These are phyloP conservation scores for Tilletiopsis washingtonensis DNA, from an alignment of 1,284 basidiomycete genomes.

Conservation along the genomic window DNA sequence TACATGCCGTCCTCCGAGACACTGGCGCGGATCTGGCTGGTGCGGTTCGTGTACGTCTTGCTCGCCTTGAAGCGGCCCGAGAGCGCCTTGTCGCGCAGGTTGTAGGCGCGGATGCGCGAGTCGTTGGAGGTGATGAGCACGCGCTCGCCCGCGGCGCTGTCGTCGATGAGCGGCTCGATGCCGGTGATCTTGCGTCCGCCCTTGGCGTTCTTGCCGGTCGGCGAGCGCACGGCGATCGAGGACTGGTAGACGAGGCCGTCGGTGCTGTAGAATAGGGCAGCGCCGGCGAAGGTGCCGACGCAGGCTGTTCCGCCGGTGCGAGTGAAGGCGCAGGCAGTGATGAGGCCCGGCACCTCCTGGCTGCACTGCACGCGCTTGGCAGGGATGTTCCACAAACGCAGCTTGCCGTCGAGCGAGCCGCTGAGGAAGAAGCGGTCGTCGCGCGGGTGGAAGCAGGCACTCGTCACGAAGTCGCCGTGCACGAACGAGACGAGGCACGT, in stretches of 20 bases:
- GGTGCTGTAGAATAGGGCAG: slow-evolving; percentile 40
- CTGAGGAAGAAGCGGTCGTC: slow-evolving; percentile 49
- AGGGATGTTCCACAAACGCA: slow-evolving; percentile 47
- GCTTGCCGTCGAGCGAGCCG: slow-evolving; percentile 47
- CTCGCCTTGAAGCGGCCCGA: slow-evolving; percentile 29
- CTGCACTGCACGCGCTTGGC: slow-evolving; percentile 21
- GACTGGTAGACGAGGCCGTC: slow-evolving; percentile 34
- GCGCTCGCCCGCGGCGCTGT: slow-evolving; percentile 18
- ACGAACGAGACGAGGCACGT: slow-evolving; percentile 48
- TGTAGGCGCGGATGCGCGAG: slow-evolving; percentile 44
- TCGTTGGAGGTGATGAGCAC: slow-evolving; percentile 49
- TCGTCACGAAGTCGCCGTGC: slow-evolving; percentile 48
- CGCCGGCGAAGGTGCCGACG: slow-evolving; percentile 46
- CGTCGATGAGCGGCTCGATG: slow-evolving; percentile 28
- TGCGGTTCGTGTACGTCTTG: slow-evolving; percentile 25
- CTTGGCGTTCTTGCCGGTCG: slow-evolving; percentile 41
- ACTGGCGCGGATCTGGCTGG: slow-evolving; percentile 38
- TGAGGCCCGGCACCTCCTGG: slow-evolving; percentile 44
- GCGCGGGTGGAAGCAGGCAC: slow-evolving; percentile 41
- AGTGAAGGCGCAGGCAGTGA: slow-evolving; percentile 47
- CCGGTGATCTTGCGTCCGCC: slow-evolving; percentile 48
- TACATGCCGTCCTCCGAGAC: slow-evolving; percentile 39
- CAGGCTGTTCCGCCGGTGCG: slow-evolving; percentile 40
- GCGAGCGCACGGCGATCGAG: slow-evolving; percentile 38
- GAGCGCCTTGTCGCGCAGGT: slow-evolving; percentile 28